These are phyloP conservation scores for Sporothrix sp. DNA, from an alignment of 2,329 filamentous ascomycete species.

Conservation along the genomic window DNA sequence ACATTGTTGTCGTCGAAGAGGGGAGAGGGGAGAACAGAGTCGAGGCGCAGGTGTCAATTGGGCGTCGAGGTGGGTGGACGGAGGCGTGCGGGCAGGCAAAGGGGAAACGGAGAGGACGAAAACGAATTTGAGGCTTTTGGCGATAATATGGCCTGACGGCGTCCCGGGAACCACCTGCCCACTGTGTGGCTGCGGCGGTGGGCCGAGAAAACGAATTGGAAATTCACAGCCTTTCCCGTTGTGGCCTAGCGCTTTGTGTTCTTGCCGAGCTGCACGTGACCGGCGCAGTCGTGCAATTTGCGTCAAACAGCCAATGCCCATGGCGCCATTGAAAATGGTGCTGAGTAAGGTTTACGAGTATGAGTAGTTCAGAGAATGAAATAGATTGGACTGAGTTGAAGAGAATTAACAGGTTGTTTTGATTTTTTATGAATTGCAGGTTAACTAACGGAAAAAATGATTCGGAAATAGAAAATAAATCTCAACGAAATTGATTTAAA, in stretches of 20 bases:
- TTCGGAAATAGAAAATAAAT: background rate
- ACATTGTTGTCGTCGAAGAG: conserved; percentile 33
- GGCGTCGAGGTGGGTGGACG: conserved; percentile 7
- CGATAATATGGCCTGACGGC: conserved; percentile 20
- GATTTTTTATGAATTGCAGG: no score
- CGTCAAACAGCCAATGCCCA: conserved; percentile 11
- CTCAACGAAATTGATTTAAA: background rate
- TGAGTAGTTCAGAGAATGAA: no score
- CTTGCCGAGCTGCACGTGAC: conserved; percentile 9
- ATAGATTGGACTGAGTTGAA: no score
- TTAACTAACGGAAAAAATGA: conserved; percentile 24
- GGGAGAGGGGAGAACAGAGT: background rate
- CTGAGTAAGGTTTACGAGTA: no score
- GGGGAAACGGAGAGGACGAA: conserved; percentile 5
- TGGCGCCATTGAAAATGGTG: conserved; percentile 8
- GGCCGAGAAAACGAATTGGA: conserved; percentile 15
- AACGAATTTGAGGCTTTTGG: conserved; percentile 16
- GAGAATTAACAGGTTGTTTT: no score
- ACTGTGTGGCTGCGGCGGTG: conserved; percentile 6
- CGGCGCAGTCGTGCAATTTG: background rate
- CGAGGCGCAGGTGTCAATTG: conserved; percentile 22
- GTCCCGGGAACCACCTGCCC: conserved; percentile 9
- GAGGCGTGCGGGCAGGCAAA: background rate
- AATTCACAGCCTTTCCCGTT: conserved; percentile 14
- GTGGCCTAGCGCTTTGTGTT: conserved; percentile 1